Conservation (phyloP, 805 yeast genomes). For the Metschnikowia continentalis region DNA sequence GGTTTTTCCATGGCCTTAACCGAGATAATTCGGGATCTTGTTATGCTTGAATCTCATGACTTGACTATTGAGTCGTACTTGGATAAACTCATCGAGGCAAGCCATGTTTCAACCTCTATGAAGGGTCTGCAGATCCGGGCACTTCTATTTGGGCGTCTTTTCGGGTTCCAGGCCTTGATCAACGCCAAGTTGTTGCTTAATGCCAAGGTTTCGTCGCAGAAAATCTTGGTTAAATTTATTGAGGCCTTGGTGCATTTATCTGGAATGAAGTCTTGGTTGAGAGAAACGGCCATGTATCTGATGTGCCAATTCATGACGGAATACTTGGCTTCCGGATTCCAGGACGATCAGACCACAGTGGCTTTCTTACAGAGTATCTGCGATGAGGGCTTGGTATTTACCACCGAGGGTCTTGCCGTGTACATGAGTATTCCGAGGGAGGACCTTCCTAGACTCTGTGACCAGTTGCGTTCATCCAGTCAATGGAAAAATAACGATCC, state of each 20-base stretch:
- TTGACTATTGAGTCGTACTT: conserved; percentile 33
- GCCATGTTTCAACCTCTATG: conserved; percentile 30
- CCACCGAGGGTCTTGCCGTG: conserved; percentile 79
- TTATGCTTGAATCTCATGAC: conserved; percentile 25
- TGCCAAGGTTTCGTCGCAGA: conserved; percentile 12
- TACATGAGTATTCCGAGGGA: conserved; percentile 49
- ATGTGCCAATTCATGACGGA: conserved; percentile 47
- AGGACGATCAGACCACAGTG: conserved; percentile 18
- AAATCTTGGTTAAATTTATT: conserved; percentile 40
- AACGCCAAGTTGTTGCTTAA: conserved; percentile 37
- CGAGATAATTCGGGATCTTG: conserved; percentile 48
- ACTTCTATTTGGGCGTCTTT: conserved; percentile 73
- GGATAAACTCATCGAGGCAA: conserved; percentile 38
- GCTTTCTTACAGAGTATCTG: conserved; percentile 43
- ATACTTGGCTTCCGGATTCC: conserved; percentile 10
- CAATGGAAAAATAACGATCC: conserved; percentile 77
- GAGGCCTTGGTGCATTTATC: conserved; percentile 54
- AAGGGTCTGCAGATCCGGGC: conserved; percentile 85
- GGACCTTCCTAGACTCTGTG: conserved; percentile 18
- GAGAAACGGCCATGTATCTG: conserved; percentile 76
- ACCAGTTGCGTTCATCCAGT: conserved; percentile 3
- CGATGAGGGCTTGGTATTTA: conserved; percentile 51
- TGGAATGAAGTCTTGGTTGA: conserved; percentile 70
- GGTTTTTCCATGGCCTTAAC: conserved; percentile 88
- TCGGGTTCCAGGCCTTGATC: conserved; percentile 75